Evolutionary conservation across 106 monocot genomes (phyloP), one percentile per base, ranked within the genome.

Genomic region (Dioscorea zingiberensis): DNA sequence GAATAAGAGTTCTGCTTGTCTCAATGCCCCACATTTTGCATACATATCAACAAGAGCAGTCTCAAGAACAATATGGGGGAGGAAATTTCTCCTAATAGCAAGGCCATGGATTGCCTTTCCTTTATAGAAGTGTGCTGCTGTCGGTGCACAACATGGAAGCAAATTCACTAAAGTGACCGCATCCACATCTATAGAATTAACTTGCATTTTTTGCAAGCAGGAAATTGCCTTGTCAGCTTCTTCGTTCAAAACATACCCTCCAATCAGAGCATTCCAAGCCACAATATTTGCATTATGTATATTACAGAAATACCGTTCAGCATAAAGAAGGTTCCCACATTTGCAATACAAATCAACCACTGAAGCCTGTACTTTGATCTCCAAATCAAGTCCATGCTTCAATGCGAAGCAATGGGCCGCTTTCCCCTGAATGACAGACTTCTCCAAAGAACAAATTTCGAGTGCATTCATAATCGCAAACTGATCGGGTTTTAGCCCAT

Each of bases 291-390:
- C 76, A 2, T 47, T 14, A 44, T 30, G 17, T 55, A 81, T 79
- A 1, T 9, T 49, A 2, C 65, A 4, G 44, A 97, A 88, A 59
- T 75, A 26, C 27, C 71, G 76, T 61, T 86, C 79, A 2, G 85
- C 85, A 49, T 62, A 74, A 18, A 21, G 13, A 74, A 97, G 60
- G 12, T 84, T 59, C 10, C 73, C 59, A 29, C 81, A 85, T 69
- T 88, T 97, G 68, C 80, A 83, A 55, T 97, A 92, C 91, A 97
- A 85, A 64, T 88, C 85, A 21, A 97, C 49, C 63, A 97, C 62
- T 0, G 85, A 76, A 15, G 80, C 75, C 26, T 48, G 24, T 21
- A 92, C 75, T 72, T 71, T 88, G 62, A 73, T 44, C 29, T 88
- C 83, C 13, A 13, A 6, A 24, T 73, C 76, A 6, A 85, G 25